Evolutionary conservation across 345 rosid species (phyloP).

Genomic region (Moricandia arvensis): DNA sequence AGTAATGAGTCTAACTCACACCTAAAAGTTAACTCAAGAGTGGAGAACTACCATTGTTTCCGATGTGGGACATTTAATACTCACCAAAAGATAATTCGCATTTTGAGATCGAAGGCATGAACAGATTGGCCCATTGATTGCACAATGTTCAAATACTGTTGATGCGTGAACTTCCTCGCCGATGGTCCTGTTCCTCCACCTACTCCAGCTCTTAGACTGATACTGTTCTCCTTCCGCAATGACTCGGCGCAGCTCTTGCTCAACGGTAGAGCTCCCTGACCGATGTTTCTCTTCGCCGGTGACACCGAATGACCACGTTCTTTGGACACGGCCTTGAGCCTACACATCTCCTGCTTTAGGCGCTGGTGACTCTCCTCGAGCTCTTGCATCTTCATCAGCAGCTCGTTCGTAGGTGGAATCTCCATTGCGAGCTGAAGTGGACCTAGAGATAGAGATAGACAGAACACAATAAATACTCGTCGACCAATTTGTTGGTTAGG

Average conservation of each 20-base stretch:
- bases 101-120: constrained; percentile 62
- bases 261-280: constrained; percentile 36
- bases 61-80: constrained; percentile 9
- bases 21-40: not conserved
- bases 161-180: constrained; percentile 58
- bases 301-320: constrained; percentile 42
- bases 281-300: constrained; percentile 40
- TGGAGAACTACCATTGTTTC: not conserved
- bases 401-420: constrained; percentile 62
- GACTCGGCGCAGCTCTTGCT: constrained; percentile 66
- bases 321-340: constrained; percentile 45
- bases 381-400: constrained; percentile 68
- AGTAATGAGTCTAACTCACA: not conserved
- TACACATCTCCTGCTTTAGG: constrained; percentile 67
- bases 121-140: constrained; percentile 94
- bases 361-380: constrained; percentile 75
- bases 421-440: constrained; percentile 39
- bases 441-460: not conserved
- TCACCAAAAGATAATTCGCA: constrained; percentile 81
- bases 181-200: constrained; percentile 44
- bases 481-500: not conserved
- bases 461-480: not conserved
- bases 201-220: constrained; percentile 28
- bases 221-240: constrained; percentile 65
- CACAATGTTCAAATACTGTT: constrained; percentile 78